phyloP scores from a whole-genome alignment of 768 basidiomycete species.

The Guyanaporus albipodus region DNA sequence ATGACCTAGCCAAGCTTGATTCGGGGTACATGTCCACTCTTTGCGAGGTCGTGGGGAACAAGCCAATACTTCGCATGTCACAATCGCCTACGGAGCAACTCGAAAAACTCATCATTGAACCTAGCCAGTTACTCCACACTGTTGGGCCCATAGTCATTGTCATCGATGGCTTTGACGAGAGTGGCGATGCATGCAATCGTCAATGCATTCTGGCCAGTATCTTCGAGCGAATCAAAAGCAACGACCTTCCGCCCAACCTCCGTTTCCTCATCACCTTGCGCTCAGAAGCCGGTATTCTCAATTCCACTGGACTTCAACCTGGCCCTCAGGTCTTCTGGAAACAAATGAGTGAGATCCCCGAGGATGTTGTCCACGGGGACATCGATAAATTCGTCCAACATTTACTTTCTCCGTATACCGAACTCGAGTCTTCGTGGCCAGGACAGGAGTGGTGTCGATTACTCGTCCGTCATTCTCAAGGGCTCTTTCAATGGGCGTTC shows the following conservation, averaged over 20 bases:
- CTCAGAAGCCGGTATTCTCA: too few species aligned
- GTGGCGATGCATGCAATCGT: slow-evolving; percentile 16
- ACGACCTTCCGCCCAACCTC: slow-evolving; percentile 21
- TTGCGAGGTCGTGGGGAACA: slow-evolving; percentile 14
- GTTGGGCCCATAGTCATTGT: slow-evolving; percentile 33
- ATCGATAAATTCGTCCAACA: slow-evolving; percentile 15
- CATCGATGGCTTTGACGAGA: slow-evolving; percentile 35
- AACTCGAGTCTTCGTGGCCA: slow-evolving; percentile 17
- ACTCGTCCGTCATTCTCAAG: slow-evolving; percentile 26
- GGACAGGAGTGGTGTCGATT: slow-evolving; percentile 19
- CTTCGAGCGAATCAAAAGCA: slow-evolving; percentile 3
- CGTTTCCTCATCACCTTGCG: slow-evolving; percentile 27
- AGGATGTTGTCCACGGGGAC: slow-evolving; percentile 12
- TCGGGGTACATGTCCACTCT: slow-evolving; percentile 20
- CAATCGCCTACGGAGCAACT: slow-evolving; percentile 24
- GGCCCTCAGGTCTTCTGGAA: too few species aligned
- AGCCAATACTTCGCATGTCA: slow-evolving; percentile 21
- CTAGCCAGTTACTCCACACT: slow-evolving; percentile 19
- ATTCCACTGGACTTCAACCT: too few species aligned
- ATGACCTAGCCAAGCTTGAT: slow-evolving; percentile 32
- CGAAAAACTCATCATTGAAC: slow-evolving; percentile 25
- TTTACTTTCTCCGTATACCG: slow-evolving; percentile 5
- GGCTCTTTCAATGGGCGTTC: slow-evolving; percentile 34
- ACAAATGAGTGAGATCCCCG: too few species aligned
- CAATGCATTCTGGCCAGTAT: slow-evolving; percentile 21